A percentile compares a stretch with the other conserved stretches of the same genome.
Conservation (phyloP, 2,329 filamentous ascomycete genomes). For the Akanthomyces uredinophilus region DNA sequence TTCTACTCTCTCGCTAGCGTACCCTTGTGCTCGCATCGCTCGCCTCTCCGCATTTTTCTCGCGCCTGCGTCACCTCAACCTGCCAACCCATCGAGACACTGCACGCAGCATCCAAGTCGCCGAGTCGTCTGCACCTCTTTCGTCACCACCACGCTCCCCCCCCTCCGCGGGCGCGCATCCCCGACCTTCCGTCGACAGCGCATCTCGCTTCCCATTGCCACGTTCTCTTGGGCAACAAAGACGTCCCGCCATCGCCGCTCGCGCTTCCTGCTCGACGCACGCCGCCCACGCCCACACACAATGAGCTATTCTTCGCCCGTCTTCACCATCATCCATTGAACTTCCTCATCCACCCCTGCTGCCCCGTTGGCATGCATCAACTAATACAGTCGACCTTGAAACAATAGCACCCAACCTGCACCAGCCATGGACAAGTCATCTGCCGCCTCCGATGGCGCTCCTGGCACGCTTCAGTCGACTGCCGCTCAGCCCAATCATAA, state of each 20-base stretch:
- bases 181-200: background rate
- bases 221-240: constrained; percentile 18
- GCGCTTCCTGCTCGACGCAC: constrained; percentile 24
- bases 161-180: constrained; percentile 1
- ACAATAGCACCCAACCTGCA: constrained; percentile 20
- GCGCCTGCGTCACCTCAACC: constrained; percentile 3
- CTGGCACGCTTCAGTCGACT: constrained; percentile 20
- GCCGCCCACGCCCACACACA: constrained; percentile 28
- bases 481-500: constrained; percentile 19
- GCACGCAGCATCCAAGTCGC: background rate
- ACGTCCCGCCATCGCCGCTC: background rate
- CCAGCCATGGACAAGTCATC: constrained; percentile 33
- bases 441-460: constrained; percentile 23
- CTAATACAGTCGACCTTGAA: constrained; percentile 23
- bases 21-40: background rate
- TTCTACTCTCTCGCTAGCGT: background rate
- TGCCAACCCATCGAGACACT: background rate
- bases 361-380: constrained; percentile 22
- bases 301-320: constrained; percentile 29
- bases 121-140: constrained; percentile 8
- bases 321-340: constrained; percentile 18
- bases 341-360: constrained; percentile 21
- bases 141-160: background rate
- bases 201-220: background rate
- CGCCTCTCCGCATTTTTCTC: background rate